Percentiles rank a stretch among this genome's conserved stretches.
phyloP scores from a whole-genome alignment of 257 asterid species.

The Orobanche coerulescens region DNA sequence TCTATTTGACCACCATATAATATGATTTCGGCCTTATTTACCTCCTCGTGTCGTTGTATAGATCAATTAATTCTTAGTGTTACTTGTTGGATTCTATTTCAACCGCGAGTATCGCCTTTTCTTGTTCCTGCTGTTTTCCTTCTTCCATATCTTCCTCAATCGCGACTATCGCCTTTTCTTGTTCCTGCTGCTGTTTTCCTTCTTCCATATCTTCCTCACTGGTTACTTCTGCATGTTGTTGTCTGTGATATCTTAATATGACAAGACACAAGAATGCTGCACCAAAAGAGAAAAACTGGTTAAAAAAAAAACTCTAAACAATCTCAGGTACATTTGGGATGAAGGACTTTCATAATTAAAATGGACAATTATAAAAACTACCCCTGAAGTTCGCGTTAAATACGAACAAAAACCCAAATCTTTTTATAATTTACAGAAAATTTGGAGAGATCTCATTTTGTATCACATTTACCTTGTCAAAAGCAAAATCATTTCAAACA shows the following conservation, averaged over 20 bases:
- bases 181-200: constrained; percentile 28
- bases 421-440: too few species aligned
- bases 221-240: constrained; percentile 29
- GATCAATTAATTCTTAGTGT: background rate
- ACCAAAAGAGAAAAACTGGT: background rate
- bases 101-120: constrained; percentile 46
- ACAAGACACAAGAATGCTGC: constrained; percentile 85
- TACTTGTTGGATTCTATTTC: constrained; percentile 30
- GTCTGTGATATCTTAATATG: constrained; percentile 60
- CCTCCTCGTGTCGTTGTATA: too few species aligned
- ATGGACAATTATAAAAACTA: too few species aligned
- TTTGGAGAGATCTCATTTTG: too few species aligned
- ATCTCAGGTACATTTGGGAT: too few species aligned
- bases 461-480: too few species aligned
- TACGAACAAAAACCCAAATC: too few species aligned
- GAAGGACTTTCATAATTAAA: background rate
- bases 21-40: too few species aligned
- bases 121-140: constrained; percentile 25
- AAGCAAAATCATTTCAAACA: too few species aligned
- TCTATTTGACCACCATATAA: background rate
- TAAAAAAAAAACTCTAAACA: background rate
- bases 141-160: constrained; percentile 27
- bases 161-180: constrained; percentile 28
- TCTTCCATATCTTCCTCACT: constrained; percentile 27
- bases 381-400: too few species aligned